Percentiles rank a stretch among this genome's conserved stretches.
Evolutionary conservation across 2,329 filamentous ascomycete species (phyloP).

Genomic region (Zalaria sp.): DNA sequence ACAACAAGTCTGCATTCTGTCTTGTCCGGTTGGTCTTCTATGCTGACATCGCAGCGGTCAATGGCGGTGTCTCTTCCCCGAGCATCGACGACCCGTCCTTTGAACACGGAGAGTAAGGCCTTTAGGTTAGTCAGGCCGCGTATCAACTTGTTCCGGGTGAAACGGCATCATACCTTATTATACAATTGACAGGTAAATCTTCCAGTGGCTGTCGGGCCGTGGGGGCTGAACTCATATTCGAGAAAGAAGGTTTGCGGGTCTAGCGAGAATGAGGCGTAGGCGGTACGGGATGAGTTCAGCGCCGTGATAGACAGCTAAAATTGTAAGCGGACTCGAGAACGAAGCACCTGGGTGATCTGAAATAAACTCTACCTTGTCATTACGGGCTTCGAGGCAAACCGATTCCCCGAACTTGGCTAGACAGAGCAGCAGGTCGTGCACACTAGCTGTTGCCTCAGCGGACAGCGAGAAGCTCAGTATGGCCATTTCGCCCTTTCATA

Average conservation of each 20-base stretch:
- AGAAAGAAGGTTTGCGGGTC: constrained; percentile 57
- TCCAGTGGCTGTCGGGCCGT: constrained; percentile 6
- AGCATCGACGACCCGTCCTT: constrained; percentile 48
- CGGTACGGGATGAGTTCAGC: constrained; percentile 67
- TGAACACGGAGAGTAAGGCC: constrained; percentile 57
- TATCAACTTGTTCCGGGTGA: too few species aligned
- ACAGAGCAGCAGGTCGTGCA: constrained; percentile 62
- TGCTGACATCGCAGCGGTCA: constrained; percentile 58
- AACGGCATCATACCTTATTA: constrained; percentile 40
- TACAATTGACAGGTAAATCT: constrained; percentile 63
- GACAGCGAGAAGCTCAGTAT: constrained; percentile 55
- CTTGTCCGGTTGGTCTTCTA: constrained; percentile 56
- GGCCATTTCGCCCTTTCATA: constrained; percentile 21
- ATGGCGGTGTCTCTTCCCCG: constrained; percentile 56
- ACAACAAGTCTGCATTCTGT: constrained; percentile 59
- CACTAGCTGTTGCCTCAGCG: constrained; percentile 54
- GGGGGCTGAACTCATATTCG: constrained; percentile 45
- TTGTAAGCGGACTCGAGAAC: too few species aligned
- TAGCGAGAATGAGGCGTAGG: constrained; percentile 60
- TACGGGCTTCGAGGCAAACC: constrained; percentile 59
- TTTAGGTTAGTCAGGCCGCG: neutral
- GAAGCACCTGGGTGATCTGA: neutral
- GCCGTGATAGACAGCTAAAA: constrained; percentile 56
- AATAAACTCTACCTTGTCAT: constrained; percentile 42
- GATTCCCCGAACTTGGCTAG: constrained; percentile 69